Evolutionary conservation across 352 stramenopile genomes (phyloP).

Genomic region (Globisporangium echinulatum): DNA sequence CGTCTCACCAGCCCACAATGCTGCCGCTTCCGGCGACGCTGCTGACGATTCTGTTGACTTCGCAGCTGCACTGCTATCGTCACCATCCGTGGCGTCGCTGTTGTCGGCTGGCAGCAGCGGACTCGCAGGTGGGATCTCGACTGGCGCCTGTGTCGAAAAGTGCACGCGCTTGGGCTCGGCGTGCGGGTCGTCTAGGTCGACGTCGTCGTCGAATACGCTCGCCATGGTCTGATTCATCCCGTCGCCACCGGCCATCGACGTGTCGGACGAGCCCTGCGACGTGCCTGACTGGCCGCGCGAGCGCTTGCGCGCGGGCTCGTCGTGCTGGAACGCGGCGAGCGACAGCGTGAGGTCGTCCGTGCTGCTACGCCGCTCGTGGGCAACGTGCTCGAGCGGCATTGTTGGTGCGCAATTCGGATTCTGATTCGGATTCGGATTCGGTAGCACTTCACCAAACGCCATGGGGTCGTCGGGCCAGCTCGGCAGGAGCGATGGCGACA

Average conservation of each 20-base stretch:
- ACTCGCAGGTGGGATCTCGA: slow-evolving; percentile 13
- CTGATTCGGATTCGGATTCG: slow-evolving; percentile 5
- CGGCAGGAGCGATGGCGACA: slow-evolving; percentile 28
- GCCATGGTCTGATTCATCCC: not conserved
- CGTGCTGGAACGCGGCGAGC: slow-evolving; percentile 12
- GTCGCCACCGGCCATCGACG: slow-evolving; percentile 18
- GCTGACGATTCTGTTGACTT: too few species aligned
- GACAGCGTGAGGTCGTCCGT: slow-evolving; percentile 29
- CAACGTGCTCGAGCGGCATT: slow-evolving; percentile 10
- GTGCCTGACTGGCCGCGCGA: slow-evolving; percentile 47
- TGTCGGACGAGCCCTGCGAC: slow-evolving; percentile 44
- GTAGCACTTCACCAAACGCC: slow-evolving; percentile 5
- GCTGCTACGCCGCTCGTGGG: slow-evolving; percentile 13
- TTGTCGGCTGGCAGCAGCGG: too few species aligned
- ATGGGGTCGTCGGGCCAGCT: slow-evolving; percentile 29
- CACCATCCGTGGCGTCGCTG: too few species aligned
- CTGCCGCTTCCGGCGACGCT: too few species aligned
- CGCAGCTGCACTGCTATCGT: too few species aligned
- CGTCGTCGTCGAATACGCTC: not conserved
- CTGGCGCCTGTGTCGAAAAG: slow-evolving; percentile 13
- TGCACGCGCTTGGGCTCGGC: slow-evolving; percentile 16
- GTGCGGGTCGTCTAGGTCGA: slow-evolving; percentile 5
- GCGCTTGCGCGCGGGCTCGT: slow-evolving; percentile 30
- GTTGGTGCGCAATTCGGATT: too few species aligned
- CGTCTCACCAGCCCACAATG: not conserved